Evolutionary conservation across 345 rosid genomes (phyloP).

Genomic region (Lepidium africanum): DNA sequence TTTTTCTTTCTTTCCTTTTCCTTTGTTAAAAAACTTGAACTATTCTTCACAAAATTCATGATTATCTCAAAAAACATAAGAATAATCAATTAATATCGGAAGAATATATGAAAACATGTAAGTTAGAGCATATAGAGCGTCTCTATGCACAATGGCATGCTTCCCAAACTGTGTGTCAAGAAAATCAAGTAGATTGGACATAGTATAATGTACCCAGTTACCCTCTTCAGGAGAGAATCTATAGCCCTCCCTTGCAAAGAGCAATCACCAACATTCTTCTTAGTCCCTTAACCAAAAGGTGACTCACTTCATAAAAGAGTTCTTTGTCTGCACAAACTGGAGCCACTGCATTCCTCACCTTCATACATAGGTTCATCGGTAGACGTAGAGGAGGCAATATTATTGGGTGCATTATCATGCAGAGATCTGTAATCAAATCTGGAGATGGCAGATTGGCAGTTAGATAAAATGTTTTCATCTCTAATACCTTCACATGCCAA

Average conservation of each 20-base stretch:
- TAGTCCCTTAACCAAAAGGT: slow-evolving; percentile 71
- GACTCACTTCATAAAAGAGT: slow-evolving; percentile 95
- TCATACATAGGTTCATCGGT: slow-evolving; percentile 50
- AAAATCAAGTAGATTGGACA: neutral
- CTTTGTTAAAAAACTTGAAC: neutral
- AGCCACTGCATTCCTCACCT: slow-evolving; percentile 78
- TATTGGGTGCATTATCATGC: neutral
- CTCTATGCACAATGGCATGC: neutral
- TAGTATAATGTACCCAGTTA: slow-evolving; percentile 9
- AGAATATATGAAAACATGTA: neutral
- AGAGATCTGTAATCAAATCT: slow-evolving; percentile 44
- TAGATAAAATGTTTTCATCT: slow-evolving; percentile 31
- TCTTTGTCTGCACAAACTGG: slow-evolving; percentile 50
- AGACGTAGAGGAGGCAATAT: no score
- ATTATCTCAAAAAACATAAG: slow-evolving; percentile 41
- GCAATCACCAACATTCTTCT: slow-evolving; percentile 34
- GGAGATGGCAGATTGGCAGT: slow-evolving; percentile 32
- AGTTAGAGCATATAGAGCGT: neutral
- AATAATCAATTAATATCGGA: slow-evolving; percentile 2
- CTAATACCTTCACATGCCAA: neutral
- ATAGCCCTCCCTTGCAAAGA: slow-evolving; percentile 31
- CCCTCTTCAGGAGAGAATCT: slow-evolving; percentile 75
- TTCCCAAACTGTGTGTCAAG: neutral
- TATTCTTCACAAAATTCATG: slow-evolving; percentile 63
- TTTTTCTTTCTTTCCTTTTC: no score